A percentile compares a stretch with the other conserved stretches of the same genome.
Evolutionary conservation across 495 filamentous ascomycete genomes (phyloP).

Genomic region (Penicillium ucsense): DNA sequence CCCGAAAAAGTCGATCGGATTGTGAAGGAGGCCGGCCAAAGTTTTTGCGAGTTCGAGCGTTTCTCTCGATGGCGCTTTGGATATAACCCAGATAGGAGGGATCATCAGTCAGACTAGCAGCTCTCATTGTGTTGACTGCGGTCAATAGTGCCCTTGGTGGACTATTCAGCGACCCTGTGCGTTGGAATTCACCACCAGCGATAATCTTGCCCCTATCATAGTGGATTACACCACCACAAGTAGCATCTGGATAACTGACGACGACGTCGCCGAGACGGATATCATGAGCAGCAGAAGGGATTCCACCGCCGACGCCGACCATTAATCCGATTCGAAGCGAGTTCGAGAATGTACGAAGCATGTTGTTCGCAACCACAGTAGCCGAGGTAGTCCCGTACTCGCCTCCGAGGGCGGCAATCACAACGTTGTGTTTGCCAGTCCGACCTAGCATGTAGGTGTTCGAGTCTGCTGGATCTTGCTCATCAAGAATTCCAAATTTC

Average conservation of each 20-base stretch:
- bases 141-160: constrained; percentile 17
- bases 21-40: background rate
- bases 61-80: constrained; percentile 6
- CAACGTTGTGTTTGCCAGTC: constrained; percentile 35
- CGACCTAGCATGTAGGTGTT: constrained; percentile 34
- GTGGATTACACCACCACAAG: constrained; percentile 4
- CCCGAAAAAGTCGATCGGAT: background rate
- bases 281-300: constrained; percentile 9
- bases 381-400: constrained; percentile 30
- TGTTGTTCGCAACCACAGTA: constrained; percentile 26
- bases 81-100: constrained; percentile 11
- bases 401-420: constrained; percentile 30
- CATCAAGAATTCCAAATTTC: constrained; percentile 20
- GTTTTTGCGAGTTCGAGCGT: constrained; percentile 7
- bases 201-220: constrained; percentile 6
- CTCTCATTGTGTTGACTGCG: constrained; percentile 16
- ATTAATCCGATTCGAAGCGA: constrained; percentile 10
- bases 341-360: constrained; percentile 19
- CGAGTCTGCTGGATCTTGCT: constrained; percentile 13
- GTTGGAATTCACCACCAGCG: constrained; percentile 28
- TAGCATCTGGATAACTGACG: constrained; percentile 13
- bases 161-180: constrained; percentile 20
- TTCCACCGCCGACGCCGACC: constrained; percentile 8
- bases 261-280: constrained; percentile 10
- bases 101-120: constrained; percentile 8